Base-by-base conservation (phyloP, 192 early-diverging fungal genomes). In the Podila epigama region DNA sequence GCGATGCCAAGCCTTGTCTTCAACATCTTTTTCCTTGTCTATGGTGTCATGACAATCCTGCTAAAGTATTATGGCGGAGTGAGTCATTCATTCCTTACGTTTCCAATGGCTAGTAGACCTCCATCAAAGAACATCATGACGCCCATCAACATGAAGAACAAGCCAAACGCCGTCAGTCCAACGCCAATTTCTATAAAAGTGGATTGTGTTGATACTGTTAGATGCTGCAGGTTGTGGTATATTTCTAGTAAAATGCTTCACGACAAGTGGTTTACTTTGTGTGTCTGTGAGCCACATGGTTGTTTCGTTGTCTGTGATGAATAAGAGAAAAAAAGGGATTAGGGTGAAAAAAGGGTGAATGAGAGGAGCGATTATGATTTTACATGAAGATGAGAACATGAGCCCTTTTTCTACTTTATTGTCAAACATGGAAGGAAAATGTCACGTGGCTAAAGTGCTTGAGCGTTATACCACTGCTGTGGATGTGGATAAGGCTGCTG, bases 71-170 rank as follows among this genome's bases (percentile, higher is more conserved):
- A 15, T 11, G 34, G 32, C 40, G 37, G 20, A 18, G 0, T 8
- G 34, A 67, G 20, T 33, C n/a, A n/a, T n/a, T n/a, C n/a, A n/a
- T n/a, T n/a, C 44, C 88, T 81, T 90, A 95, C 94, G 81, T 98
- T 98, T 67, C 97, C 97, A 61, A 98, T 97, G 20, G 96, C 96
- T 40, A 99, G 84, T 25, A 99, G 80, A 3, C 97, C 97, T 1
- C 91, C 90, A 66, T 99, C 97, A 83, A 99, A 98, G 64, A 99
- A 91, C 78, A 99, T 81, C 59, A 97, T 66, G n/a, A 99, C 91
- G 44, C 97, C 97, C 66, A 98, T 81, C 13, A 97, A 70, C 88
- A 95, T 97, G 69, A 98, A 95, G 40, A 94, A 89, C 20, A 93
- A 65, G 25, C 97, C 97, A 81, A 94, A 97, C 5, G 92, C 96